Base-by-base conservation (phyloP, 441 rosid genomes). In the Biscutella laevigata region DNA sequence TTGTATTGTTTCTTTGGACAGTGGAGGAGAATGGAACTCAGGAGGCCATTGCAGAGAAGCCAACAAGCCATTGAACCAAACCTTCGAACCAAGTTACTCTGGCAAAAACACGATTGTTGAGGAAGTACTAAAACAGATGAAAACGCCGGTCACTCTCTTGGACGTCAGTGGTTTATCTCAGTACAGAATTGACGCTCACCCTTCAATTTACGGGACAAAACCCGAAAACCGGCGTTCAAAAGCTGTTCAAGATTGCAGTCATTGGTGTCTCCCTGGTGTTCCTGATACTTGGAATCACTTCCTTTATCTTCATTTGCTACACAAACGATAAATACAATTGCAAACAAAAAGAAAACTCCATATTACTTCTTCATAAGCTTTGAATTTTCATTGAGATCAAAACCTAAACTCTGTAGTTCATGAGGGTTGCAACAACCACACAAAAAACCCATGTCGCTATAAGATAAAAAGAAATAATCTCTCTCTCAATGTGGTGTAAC, bases 11-110 rank as follows among this genome's bases (percentile, higher is more conserved):
- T 45, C 2, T 43, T 59, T 20, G 9, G 33, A 46, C 74, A 83
- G 98, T 29, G 96, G 87, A 40, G 96, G 98, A 25, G 76, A 72
- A 46, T 83, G 98, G 96, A 83, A 88, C 77, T 75, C 88, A 6
- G 98, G 94, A 7, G 96, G 96, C 5, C 98, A 82, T 35, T 83
- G 98, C 28, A 58, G 24, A 57, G 94, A 80, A 68, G 88, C 91
- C 38, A 74, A 67, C 25, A 75, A 7, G 57, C 94, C 83, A 0
- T 76, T 85, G 16, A 78, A 71, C 13, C 40, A 53, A 53, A 77
- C 76, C n/a, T 61, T 62, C 22, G 52, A 66, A 17, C 49, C 54
- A 5, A 55, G 21, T 40, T 38, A 59, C 64, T 67, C 80, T 0
- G 82, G 77, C 61, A 85, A 74, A 79, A 79, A 74, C 67, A 16